These are phyloP conservation scores for Fusarium denticulatum DNA, from an alignment of 2,329 filamentous ascomycete genomes.

Conservation along the genomic window DNA sequence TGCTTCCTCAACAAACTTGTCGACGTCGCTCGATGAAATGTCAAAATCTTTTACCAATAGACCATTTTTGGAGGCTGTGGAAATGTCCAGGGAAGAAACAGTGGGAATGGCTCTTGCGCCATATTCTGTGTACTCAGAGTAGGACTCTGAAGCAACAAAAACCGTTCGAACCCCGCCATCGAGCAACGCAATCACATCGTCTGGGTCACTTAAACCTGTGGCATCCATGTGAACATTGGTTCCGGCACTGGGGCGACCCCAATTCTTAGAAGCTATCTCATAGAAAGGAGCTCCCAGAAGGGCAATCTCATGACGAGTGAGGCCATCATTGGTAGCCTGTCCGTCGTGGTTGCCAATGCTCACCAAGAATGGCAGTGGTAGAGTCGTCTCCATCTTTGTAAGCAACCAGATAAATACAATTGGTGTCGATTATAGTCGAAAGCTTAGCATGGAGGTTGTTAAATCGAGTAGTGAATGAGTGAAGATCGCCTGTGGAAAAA, in stretches of 20 bases:
- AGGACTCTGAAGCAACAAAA: constrained; percentile 78
- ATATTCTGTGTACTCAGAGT: constrained; percentile 67
- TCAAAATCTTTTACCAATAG: constrained; percentile 65
- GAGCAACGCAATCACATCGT: constrained; percentile 82
- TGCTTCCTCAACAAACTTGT: constrained; percentile 56
- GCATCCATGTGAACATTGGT: constrained; percentile 80
- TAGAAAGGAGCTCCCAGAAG: constrained; percentile 69
- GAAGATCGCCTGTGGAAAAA: constrained; percentile 40
- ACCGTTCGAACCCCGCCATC: constrained; percentile 87
- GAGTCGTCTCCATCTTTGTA: constrained; percentile 68
- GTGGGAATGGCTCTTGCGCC: constrained; percentile 65
- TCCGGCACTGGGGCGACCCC: constrained; percentile 60
- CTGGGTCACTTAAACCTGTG: constrained; percentile 71
- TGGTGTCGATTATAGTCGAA: not conserved
- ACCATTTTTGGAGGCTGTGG: constrained; percentile 58
- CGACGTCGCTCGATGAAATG: constrained; percentile 51
- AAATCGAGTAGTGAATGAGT: constrained; percentile 35
- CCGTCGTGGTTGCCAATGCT: constrained; percentile 63
- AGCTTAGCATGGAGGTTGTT: not conserved
- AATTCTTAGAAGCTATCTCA: constrained; percentile 59
- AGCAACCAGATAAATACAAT: constrained; percentile 11
- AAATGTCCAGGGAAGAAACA: constrained; percentile 58
- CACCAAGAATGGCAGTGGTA: constrained; percentile 71
- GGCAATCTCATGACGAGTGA: constrained; percentile 66
- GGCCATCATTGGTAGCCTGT: constrained; percentile 60